Evolutionary conservation across 768 basidiomycete genomes (phyloP).

Genomic region (Russula abietina): DNA sequence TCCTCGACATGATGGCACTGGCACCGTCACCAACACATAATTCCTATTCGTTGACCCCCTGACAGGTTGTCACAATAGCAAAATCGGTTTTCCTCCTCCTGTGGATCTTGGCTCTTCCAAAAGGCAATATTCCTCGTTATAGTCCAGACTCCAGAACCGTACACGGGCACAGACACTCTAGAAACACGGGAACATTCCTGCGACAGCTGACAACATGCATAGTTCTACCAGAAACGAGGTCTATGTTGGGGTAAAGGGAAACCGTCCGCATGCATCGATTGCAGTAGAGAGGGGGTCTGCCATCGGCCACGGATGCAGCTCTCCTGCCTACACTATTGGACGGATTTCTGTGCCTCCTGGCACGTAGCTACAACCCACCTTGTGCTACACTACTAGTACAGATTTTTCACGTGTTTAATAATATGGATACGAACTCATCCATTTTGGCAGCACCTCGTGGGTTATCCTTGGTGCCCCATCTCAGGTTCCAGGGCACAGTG

Average conservation of each 20-base stretch:
- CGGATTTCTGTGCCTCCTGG: background rate
- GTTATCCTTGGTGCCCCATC: background rate
- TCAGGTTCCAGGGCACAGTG: background rate
- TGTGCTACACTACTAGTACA: too few species aligned
- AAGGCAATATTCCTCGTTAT: too few species aligned
- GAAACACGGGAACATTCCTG: too few species aligned
- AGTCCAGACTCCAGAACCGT: background rate
- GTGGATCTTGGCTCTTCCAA: background rate
- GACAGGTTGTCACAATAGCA: background rate
- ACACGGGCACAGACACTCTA: background rate
- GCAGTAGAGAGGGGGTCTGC: background rate
- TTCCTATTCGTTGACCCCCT: too few species aligned
- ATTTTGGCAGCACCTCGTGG: too few species aligned
- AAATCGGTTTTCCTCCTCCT: too few species aligned
- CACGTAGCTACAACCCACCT: background rate
- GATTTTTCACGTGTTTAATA: background rate
- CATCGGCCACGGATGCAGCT: background rate
- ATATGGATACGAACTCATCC: background rate
- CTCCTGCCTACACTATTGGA: background rate
- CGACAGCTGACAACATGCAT: too few species aligned
- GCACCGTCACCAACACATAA: too few species aligned
- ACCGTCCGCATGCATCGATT: background rate
- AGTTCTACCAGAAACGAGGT: too few species aligned
- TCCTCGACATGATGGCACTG: too few species aligned
- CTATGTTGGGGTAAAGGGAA: background rate